phyloP scores from a whole-genome alignment of 495 filamentous ascomycete species.

The Bacidia gigantensis region DNA sequence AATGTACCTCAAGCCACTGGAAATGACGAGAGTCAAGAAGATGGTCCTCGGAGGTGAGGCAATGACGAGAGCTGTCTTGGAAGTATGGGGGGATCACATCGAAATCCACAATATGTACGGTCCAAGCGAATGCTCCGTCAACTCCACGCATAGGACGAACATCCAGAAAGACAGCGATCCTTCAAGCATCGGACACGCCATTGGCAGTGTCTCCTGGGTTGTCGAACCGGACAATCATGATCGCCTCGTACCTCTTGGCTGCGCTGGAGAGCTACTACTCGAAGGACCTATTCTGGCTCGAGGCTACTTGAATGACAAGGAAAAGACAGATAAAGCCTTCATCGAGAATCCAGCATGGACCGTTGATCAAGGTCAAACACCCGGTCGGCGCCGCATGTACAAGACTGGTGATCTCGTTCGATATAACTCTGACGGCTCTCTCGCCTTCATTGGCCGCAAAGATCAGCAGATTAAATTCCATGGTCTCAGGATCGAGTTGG shows the following conservation, averaged over 20 bases:
- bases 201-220: constrained; percentile 24
- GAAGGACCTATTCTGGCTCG: constrained; percentile 27
- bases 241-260: constrained; percentile 26
- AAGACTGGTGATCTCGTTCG: constrained; percentile 33
- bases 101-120: constrained; percentile 43
- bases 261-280: constrained; percentile 28
- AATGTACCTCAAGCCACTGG: constrained; percentile 30
- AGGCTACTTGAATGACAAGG: constrained; percentile 26
- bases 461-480: constrained; percentile 55
- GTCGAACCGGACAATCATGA: constrained; percentile 23
- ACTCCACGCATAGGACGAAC: constrained; percentile 6
- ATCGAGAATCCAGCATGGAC: constrained; percentile 17
- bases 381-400: constrained; percentile 17
- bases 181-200: constrained; percentile 10
- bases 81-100: constrained; percentile 32
- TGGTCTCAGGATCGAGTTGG: constrained; percentile 51
- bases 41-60: constrained; percentile 33
- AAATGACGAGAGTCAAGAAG: constrained; percentile 26
- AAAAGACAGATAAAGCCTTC: constrained; percentile 26
- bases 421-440: constrained; percentile 39
- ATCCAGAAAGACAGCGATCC: constrained; percentile 6
- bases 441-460: constrained; percentile 41
- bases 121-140: constrained; percentile 30
- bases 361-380: not conserved
- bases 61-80: constrained; percentile 27